Evolutionary conservation across 2,329 filamentous ascomycete genomes (phyloP).

Genomic region (Pseudogymnoascus destructans): DNA sequence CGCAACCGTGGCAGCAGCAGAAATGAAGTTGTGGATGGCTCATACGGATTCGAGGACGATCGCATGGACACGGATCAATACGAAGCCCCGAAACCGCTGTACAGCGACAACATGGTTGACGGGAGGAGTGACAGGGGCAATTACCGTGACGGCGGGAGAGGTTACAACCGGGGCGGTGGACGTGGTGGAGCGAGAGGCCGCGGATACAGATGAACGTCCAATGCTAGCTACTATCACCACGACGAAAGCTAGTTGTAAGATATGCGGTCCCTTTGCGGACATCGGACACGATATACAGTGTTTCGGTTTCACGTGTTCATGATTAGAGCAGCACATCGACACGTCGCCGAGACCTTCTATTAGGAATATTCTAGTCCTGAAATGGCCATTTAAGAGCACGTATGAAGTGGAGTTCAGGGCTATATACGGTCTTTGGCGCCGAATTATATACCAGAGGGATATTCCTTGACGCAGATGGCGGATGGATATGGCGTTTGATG

Average conservation of each 20-base stretch:
- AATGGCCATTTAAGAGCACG: not conserved
- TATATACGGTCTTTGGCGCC: not conserved
- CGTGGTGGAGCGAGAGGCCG: conserved; percentile 14
- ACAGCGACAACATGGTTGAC: conserved; percentile 25
- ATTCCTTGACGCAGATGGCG: not conserved
- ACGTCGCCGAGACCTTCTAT: not conserved
- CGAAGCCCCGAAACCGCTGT: conserved; percentile 17
- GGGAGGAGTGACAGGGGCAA: conserved; percentile 12
- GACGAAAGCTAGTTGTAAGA: not conserved
- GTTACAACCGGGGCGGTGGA: conserved; percentile 16
- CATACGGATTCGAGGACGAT: conserved; percentile 26
- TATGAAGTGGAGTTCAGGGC: not conserved
- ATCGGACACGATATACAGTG: not conserved
- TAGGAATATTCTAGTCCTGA: not conserved
- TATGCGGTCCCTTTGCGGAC: not conserved
- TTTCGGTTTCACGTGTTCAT: not conserved
- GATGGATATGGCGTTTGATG: not conserved
- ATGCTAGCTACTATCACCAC: not conserved
- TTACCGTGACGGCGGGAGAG: conserved; percentile 17
- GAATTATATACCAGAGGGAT: not conserved
- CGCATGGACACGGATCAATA: conserved; percentile 25
- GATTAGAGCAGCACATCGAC: not conserved
- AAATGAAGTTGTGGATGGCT: conserved; percentile 25
- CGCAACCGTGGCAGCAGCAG: conserved; percentile 18
- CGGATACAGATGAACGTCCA: conserved; percentile 19